A percentile compares a stretch with the other conserved stretches of the same genome.
These are phyloP conservation scores for Rosellinia necatrix DNA, from an alignment of 2,329 filamentous ascomycete genomes.

Conservation along the genomic window DNA sequence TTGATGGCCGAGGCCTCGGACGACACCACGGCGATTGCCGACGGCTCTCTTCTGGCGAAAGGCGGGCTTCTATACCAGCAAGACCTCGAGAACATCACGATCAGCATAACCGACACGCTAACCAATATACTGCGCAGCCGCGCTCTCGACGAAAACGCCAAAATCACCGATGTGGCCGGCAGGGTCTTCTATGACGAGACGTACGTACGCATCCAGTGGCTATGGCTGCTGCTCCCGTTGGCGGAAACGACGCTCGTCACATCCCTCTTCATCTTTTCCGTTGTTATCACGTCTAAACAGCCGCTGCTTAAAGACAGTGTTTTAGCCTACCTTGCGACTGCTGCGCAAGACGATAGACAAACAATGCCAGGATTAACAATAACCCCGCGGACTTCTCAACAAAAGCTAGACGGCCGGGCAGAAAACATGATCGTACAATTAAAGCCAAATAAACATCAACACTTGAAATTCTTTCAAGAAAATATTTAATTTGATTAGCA, in stretches of 20 bases:
- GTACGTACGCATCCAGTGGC: slow-evolving; percentile 1
- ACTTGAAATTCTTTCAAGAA: neutral
- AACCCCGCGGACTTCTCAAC: neutral
- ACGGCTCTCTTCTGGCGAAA: neutral
- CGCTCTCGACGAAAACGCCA: slow-evolving; percentile 1
- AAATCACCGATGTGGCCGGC: neutral
- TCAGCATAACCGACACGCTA: neutral
- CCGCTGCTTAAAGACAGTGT: slow-evolving; percentile 13
- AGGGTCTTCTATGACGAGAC: slow-evolving; percentile 6
- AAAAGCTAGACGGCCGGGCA: neutral
- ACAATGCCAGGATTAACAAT: neutral
- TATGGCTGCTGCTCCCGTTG: slow-evolving; percentile 3
- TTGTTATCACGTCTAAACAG: slow-evolving; percentile 1
- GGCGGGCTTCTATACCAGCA: slow-evolving; percentile 7
- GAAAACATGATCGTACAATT: neutral
- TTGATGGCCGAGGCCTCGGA: neutral
- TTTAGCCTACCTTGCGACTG: slow-evolving; percentile 6
- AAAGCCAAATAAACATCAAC: neutral
- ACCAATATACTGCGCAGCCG: slow-evolving; percentile 12
- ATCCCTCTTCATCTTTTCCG: neutral
- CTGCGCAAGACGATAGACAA: neutral
- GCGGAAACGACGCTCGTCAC: neutral
- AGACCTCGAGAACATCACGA: slow-evolving; percentile 2
- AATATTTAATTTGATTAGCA: no score
- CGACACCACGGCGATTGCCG: neutral